These are phyloP conservation scores for Paramicrosporidium saccamoebae DNA, from an alignment of 371 early-diverging fungal genomes.

Conservation along the genomic window DNA sequence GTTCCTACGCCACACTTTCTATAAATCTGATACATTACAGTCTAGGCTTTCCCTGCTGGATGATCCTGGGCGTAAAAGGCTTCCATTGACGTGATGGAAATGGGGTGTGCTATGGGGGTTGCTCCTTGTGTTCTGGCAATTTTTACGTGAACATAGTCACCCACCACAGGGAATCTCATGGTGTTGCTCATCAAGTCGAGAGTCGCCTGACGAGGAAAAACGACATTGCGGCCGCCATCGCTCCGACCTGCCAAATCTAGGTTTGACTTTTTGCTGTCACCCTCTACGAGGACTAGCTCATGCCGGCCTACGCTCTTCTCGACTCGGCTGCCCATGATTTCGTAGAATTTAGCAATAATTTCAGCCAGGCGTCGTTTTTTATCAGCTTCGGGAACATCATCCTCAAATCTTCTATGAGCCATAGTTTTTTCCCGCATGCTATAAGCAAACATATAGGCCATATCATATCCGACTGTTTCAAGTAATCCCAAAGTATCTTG, in stretches of 20 bases:
- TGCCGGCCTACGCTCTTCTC: constrained; percentile 11
- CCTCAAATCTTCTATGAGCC: constrained; percentile 22
- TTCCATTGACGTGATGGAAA: no score
- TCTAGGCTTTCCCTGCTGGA: no score
- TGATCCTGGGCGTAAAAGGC: no score
- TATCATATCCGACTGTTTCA: constrained; percentile 25
- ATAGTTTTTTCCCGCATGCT: constrained; percentile 39
- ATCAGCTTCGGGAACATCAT: constrained; percentile 21
- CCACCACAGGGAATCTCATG: background rate
- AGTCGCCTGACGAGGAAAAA: constrained; percentile 4
- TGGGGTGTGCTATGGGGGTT: no score
- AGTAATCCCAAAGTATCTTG: constrained; percentile 24
- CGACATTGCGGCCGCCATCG: constrained; percentile 17
- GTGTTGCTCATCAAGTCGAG: background rate
- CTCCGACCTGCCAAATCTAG: constrained; percentile 12
- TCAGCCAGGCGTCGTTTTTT: constrained; percentile 21
- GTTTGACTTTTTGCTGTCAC: constrained; percentile 9
- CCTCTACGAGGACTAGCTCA: constrained; percentile 26
- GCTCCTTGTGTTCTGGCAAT: no score
- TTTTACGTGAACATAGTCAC: constrained; percentile 1
- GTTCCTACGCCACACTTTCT: no score
- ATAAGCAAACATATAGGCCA: constrained; percentile 48
- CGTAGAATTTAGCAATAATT: constrained; percentile 23
- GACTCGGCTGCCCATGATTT: constrained; percentile 13
- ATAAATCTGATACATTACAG: no score